phyloP scores from a whole-genome alignment of 805 yeast species.

The Blastobotrys peoriensis region DNA sequence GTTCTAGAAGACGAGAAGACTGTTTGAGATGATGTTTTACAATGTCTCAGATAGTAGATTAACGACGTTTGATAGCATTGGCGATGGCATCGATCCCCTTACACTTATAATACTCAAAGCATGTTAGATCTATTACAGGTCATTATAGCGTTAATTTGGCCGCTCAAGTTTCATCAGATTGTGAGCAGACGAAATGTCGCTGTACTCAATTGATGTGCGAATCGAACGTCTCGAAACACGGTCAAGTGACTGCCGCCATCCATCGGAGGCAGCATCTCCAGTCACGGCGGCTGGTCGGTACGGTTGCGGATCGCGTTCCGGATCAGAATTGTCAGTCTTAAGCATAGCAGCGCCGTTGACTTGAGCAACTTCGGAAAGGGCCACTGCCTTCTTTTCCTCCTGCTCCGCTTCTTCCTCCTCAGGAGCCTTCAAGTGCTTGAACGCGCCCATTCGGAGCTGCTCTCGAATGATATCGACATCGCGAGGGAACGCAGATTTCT shows the following conservation, averaged over 20 bases:
- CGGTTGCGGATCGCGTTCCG: constrained; percentile 1
- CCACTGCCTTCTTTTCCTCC: background rate
- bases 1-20: too few species aligned
- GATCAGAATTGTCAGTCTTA: constrained; percentile 4
- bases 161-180: background rate
- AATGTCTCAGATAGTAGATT: too few species aligned
- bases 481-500: constrained; percentile 46
- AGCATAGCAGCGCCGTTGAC: constrained; percentile 1
- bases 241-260: constrained; percentile 5
- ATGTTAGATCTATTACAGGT: too few species aligned
- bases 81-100: too few species aligned
- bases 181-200: background rate
- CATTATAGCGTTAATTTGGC: background rate
- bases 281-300: background rate
- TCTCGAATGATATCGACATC: constrained; percentile 66
- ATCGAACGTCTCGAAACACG: background rate
- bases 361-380: background rate
- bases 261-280: background rate
- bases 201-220: background rate
- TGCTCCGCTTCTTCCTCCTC: constrained; percentile 2
- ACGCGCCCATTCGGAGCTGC: constrained; percentile 42
- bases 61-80: too few species aligned
- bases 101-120: too few species aligned
- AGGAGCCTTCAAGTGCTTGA: constrained; percentile 20
- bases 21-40: too few species aligned